Conservation (phyloP, 2,329 filamentous ascomycete species). For the Nothophaeocryptopus gaeumannii region DNA sequence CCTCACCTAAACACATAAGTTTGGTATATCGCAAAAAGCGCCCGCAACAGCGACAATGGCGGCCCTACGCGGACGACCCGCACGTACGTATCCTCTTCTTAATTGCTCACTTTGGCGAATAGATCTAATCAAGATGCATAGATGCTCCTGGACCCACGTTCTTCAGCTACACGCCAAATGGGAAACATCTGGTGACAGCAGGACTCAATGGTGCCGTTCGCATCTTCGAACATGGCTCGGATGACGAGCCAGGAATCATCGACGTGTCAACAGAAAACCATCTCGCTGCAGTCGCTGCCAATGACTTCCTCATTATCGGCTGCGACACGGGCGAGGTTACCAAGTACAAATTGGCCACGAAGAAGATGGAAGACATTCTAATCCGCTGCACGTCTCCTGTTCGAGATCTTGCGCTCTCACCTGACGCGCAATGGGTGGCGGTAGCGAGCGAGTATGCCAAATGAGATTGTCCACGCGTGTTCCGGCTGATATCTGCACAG, state of each 20-base stretch:
- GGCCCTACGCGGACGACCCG: slow-evolving; percentile 60
- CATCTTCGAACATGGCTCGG: slow-evolving; percentile 84
- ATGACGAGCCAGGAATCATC: slow-evolving; percentile 88
- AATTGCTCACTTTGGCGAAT: background rate
- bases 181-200: slow-evolving; percentile 80
- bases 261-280: slow-evolving; percentile 90
- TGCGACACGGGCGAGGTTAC: slow-evolving; percentile 96
- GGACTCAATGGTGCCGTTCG: slow-evolving; percentile 92
- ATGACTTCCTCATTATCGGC: slow-evolving; percentile 82
- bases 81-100: slow-evolving; percentile 42
- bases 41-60: slow-evolving; percentile 26
- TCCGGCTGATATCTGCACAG: slow-evolving; percentile 38
- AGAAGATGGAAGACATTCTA: slow-evolving; percentile 75
- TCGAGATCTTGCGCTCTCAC: slow-evolving; percentile 78
- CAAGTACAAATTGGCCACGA: slow-evolving; percentile 76
- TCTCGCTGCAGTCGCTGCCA: slow-evolving; percentile 69
- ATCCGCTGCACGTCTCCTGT: slow-evolving; percentile 81
- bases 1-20: background rate
- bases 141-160: slow-evolving; percentile 84
- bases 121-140: slow-evolving; percentile 30
- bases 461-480: background rate
- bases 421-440: slow-evolving; percentile 81
- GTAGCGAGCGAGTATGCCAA: slow-evolving; percentile 82
- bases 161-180: slow-evolving; percentile 85
- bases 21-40: background rate